Evolutionary conservation across 306 rosid genomes (phyloP).

Genomic region (Medicago arabica): DNA sequence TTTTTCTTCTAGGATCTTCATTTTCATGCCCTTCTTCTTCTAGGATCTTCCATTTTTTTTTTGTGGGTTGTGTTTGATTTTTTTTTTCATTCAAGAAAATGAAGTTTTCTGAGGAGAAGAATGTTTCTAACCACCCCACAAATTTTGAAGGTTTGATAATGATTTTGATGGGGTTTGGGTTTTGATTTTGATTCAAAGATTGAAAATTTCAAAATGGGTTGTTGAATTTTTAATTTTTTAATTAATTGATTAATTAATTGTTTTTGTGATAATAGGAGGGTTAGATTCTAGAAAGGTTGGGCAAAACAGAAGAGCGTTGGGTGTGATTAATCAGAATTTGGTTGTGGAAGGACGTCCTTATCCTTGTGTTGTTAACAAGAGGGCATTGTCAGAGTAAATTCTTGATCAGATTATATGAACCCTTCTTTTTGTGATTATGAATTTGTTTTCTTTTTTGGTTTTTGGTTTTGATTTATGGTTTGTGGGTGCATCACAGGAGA

Average conservation of each 20-base stretch:
- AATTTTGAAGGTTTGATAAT: conserved; percentile 51
- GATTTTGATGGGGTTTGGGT: not conserved
- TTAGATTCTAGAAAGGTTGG: conserved; percentile 58
- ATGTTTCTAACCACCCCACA: conserved; percentile 57
- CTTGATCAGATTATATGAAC: not conserved
- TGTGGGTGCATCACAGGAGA: conserved; percentile 52
- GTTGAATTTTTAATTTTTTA: not conserved
- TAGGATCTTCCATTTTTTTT: conserved; percentile 13
- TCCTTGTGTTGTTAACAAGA: conserved; percentile 88
- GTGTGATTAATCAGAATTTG: conserved; percentile 67
- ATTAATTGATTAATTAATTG: not conserved
- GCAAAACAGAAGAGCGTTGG: conserved; percentile 76
- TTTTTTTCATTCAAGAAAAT: conserved; percentile 38
- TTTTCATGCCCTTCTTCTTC: conserved; percentile 35
- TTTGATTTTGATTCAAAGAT: not conserved
- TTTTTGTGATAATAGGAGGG: conserved; percentile 37
- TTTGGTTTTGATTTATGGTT: conserved; percentile 27
- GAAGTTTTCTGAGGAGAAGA: conserved; percentile 67
- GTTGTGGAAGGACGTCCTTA: conserved; percentile 57
- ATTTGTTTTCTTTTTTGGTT: conserved; percentile 8
- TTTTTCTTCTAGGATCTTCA: not conserved
- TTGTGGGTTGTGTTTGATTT: conserved; percentile 12
- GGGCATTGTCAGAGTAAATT: conserved; percentile 71
- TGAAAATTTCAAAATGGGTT: conserved; percentile 26
- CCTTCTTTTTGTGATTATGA: not conserved